Conservation (phyloP, 1,139 yeast species). For the Entelexis paramagnoliae region DNA sequence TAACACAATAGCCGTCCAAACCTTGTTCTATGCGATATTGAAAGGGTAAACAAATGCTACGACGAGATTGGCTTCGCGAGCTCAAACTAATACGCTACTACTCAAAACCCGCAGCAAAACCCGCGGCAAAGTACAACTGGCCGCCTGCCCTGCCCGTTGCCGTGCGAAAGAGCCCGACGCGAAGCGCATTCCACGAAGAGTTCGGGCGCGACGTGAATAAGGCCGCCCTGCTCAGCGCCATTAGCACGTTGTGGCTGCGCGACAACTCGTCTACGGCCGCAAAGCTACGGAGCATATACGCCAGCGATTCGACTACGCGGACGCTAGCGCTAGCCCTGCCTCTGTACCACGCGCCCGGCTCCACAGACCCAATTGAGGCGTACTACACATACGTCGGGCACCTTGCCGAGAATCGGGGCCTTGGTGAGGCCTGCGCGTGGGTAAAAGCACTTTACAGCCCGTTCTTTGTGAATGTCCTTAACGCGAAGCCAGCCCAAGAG, state of each 20-base stretch:
- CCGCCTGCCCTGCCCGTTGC: neutral
- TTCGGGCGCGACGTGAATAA: conserved; percentile 4
- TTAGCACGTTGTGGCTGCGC: neutral
- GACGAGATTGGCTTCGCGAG: too few relatives aligned
- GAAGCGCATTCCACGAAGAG: neutral
- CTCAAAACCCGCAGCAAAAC: too few relatives aligned
- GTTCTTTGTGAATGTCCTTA: neutral
- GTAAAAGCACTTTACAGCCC: neutral
- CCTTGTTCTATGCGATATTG: too few relatives aligned
- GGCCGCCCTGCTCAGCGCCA: neutral
- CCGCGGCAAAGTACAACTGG: neutral
- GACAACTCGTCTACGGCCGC: neutral
- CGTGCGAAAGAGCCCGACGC: neutral
- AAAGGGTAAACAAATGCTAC: too few relatives aligned
- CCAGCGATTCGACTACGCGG: neutral
- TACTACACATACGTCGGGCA: conserved; percentile 4
- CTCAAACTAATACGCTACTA: neutral
- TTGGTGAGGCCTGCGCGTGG: neutral
- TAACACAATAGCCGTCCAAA: neutral
- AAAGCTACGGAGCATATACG: neutral
- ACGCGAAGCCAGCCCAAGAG: too few relatives aligned
- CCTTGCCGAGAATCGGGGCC: conserved; percentile 1
- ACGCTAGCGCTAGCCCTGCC: neutral
- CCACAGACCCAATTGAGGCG: neutral
- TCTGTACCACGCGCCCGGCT: neutral